A percentile compares a stretch with the other conserved stretches of the same genome.
Evolutionary conservation across 768 basidiomycete species (phyloP).

Genomic region (Neoboletus subvelutipes): DNA sequence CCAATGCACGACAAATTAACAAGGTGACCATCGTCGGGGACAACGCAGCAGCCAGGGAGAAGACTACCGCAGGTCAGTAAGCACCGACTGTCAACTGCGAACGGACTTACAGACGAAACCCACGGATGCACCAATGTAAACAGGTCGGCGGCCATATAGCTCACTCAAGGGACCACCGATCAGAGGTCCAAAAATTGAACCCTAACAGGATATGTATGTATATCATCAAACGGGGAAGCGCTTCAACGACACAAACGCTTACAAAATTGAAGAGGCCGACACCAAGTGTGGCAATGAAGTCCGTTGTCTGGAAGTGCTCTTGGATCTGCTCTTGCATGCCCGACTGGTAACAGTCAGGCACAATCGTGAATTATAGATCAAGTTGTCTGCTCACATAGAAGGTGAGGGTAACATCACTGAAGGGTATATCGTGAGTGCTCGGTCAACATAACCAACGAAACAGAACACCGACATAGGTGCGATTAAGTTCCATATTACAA

Average conservation of each 20-base stretch:
- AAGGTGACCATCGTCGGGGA: slow-evolving; percentile 19
- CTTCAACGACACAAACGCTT: neutral
- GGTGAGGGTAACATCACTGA: slow-evolving; percentile 23
- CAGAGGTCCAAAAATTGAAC: slow-evolving; percentile 22
- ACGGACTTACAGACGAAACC: slow-evolving; percentile 18
- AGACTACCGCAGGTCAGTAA: slow-evolving; percentile 13
- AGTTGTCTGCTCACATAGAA: slow-evolving; percentile 23
- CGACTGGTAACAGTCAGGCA: slow-evolving; percentile 15
- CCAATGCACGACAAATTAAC: slow-evolving; percentile 21
- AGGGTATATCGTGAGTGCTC: slow-evolving; percentile 3
- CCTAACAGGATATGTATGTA: slow-evolving; percentile 7
- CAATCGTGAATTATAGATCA: neutral
- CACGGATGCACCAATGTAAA: slow-evolving; percentile 22
- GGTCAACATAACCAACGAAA: slow-evolving; percentile 1
- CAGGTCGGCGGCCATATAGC: slow-evolving; percentile 22
- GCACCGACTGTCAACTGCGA: neutral
- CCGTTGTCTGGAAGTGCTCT: slow-evolving; percentile 20
- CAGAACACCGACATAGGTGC: slow-evolving; percentile 24
- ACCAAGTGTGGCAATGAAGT: slow-evolving; percentile 17
- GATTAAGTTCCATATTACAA: slow-evolving; percentile 27
- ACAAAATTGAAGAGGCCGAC: slow-evolving; percentile 26
- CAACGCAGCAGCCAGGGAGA: slow-evolving; percentile 20
- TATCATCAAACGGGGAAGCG: neutral
- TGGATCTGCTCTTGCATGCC: slow-evolving; percentile 28
- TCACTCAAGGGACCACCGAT: slow-evolving; percentile 25